Evolutionary conservation across 176 grass and related monocot genomes (phyloP).

Genomic region (Juncus effusus): DNA sequence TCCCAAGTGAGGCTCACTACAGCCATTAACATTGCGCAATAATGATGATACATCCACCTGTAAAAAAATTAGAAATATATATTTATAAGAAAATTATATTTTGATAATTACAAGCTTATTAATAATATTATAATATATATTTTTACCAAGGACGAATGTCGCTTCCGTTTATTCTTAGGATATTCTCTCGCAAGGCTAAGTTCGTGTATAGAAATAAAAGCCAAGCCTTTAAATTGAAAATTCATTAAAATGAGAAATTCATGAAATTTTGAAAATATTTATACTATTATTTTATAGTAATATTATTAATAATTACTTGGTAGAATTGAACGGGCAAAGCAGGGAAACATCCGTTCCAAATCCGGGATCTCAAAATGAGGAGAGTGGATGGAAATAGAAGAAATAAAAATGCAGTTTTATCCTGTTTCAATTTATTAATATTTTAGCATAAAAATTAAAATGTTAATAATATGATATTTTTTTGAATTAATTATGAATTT

Average conservation of each 20-base stretch:
- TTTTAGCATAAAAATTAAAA: too few relatives aligned
- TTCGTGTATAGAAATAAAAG: conserved; percentile 69
- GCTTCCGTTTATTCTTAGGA: conserved; percentile 80
- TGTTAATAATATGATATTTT: too few relatives aligned
- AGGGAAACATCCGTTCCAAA: conserved; percentile 89
- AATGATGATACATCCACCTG: conserved; percentile 99
- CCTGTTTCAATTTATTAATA: conserved; percentile 40
- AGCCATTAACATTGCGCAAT: conserved; percentile 94
- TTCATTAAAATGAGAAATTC: conserved; percentile 5
- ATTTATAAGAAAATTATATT: not conserved
- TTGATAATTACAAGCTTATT: not conserved
- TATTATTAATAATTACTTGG: conserved; percentile 43
- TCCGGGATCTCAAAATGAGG: conserved; percentile 66
- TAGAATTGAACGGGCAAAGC: conserved; percentile 93
- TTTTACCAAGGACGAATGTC: conserved; percentile 82
- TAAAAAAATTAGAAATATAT: conserved; percentile 10
- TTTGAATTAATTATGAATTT: too few relatives aligned
- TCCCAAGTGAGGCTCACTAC: conserved; percentile 98
- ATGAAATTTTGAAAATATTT: not conserved
- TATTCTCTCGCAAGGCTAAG: conserved; percentile 84
- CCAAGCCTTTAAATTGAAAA: conserved; percentile 65
- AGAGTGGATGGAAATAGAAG: conserved; percentile 79
- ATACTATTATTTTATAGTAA: not conserved
- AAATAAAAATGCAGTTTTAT: conserved; percentile 91
- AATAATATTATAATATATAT: not conserved